phyloP scores from a whole-genome alignment of 345 rosid species.

The Chamaenerion angustifolium region DNA sequence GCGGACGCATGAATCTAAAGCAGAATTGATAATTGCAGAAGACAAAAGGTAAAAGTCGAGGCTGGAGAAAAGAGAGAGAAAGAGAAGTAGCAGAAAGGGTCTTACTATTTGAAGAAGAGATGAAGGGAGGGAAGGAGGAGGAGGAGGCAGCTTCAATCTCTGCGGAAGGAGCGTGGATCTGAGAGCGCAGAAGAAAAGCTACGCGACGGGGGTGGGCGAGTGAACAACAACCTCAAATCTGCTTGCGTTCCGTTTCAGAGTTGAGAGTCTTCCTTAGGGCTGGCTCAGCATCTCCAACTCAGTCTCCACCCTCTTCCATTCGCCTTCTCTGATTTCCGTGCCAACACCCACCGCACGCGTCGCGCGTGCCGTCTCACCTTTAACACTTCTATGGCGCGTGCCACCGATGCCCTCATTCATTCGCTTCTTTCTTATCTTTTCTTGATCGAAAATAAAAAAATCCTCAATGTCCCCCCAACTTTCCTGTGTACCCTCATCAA shows the following conservation, averaged over 20 bases:
- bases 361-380: conserved; percentile 12
- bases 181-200: not conserved
- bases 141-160: conserved; percentile 8
- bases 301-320: not conserved
- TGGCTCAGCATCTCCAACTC: too few species aligned
- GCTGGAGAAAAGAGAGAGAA: not conserved
- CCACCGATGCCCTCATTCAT: not conserved
- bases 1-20: not conserved
- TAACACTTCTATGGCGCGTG: conserved; percentile 1
- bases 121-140: not conserved
- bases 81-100: not conserved
- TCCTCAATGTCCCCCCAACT: too few species aligned
- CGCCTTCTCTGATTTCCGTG: not conserved
- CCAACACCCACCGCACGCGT: conserved; percentile 8
- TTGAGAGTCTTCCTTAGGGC: not conserved
- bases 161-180: conserved; percentile 10
- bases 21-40: not conserved
- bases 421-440: too few species aligned
- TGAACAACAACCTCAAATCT: conserved; percentile 1
- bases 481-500: too few species aligned
- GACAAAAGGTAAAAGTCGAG: not conserved
- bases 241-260: not conserved
- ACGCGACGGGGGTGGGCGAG: conserved; percentile 14
- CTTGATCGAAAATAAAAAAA: too few species aligned
- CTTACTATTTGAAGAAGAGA: not conserved